Evolutionary conservation across 2,329 filamentous ascomycete species (phyloP).

Genomic region (Aspergillus neotritici): DNA sequence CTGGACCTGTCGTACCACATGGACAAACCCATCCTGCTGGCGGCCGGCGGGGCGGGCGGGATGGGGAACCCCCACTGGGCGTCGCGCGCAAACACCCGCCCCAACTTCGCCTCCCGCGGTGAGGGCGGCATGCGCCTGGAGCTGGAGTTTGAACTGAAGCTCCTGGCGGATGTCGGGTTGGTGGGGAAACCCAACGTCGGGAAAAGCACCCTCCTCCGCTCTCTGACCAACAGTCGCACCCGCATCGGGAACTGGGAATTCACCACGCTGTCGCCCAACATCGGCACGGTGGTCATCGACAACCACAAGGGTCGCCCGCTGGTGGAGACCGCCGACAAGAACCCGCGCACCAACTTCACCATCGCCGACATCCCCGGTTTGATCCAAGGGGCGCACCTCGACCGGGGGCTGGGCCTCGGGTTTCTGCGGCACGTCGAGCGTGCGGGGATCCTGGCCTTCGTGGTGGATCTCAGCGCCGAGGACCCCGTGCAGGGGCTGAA

Average conservation of each 20-base stretch:
- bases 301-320: slow-evolving; percentile 70
- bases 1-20: slow-evolving; percentile 72
- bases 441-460: slow-evolving; percentile 86
- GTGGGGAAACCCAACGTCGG: slow-evolving; percentile 95
- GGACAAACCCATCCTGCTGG: slow-evolving; percentile 75
- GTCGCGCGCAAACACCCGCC: slow-evolving; percentile 65
- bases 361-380: slow-evolving; percentile 94
- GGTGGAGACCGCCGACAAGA: slow-evolving; percentile 45
- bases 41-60: slow-evolving; percentile 81
- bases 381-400: slow-evolving; percentile 85
- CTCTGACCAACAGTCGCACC: slow-evolving; percentile 81
- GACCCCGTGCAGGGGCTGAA: slow-evolving; percentile 74
- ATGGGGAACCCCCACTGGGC: slow-evolving; percentile 92
- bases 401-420: slow-evolving; percentile 82
- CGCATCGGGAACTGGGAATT: slow-evolving; percentile 94
- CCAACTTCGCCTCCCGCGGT: slow-evolving; percentile 83
- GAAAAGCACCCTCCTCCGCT: slow-evolving; percentile 85
- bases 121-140: slow-evolving; percentile 72
- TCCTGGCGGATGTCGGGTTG: slow-evolving; percentile 89
- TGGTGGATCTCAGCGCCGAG: slow-evolving; percentile 75
- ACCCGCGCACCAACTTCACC: slow-evolving; percentile 72
- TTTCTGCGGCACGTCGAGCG: slow-evolving; percentile 94
- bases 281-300: slow-evolving; percentile 91
- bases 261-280: slow-evolving; percentile 89
- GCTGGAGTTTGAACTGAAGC: slow-evolving; percentile 84